Evolutionary conservation across 768 basidiomycete species (phyloP), one percentile per base, ranked within the genome.

Genomic region (Boletus edulis): DNA sequence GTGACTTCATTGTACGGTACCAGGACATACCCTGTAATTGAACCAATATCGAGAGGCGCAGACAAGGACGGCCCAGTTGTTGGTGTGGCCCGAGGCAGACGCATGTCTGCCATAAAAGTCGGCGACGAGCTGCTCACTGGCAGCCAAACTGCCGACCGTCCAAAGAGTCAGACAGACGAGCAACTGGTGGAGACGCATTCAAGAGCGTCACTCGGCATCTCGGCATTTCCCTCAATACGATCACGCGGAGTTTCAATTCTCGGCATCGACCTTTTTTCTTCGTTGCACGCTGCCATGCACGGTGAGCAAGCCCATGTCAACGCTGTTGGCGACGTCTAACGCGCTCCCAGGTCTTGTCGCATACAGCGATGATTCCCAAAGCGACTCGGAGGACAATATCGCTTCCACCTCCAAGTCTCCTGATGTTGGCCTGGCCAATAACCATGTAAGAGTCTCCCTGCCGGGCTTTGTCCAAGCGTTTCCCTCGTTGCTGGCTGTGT

Each of bases 21-120:
- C 38, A 34, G 0, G 17, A 80, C 87, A 49, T 66, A 97, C 96
- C 41, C 96, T 78, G 67, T 99, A 99, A 69, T 99, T 99, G 79
- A 99, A 99, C 95, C 95, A 98, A 69, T 95, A 96, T 54, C 95
- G 70, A 6, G 94, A 97, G 1, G 97, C 81, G 63, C 91, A 95
- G 5, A 98, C 95, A 35, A 98, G 77, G 6, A 99, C 95, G 2
- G 97, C 97, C 97, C 97, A 99, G 70, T 98, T 98, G 67, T 98
- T 99, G 7, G 96, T 97, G 67, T 97, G 94, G 7, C 75, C 68
- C 7, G 70, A 67, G 34, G 57, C 58, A 5, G 64, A 66, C 12
- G 65, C 72, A 71, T 76, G 73, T 49, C 73, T 68, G 8, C 63
- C 68, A 62, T 83, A 81, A 68, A 84, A 83, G 34, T 78, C 70